Conservation (phyloP, 805 yeast species). For the Zygoascus bituminiphila region DNA sequence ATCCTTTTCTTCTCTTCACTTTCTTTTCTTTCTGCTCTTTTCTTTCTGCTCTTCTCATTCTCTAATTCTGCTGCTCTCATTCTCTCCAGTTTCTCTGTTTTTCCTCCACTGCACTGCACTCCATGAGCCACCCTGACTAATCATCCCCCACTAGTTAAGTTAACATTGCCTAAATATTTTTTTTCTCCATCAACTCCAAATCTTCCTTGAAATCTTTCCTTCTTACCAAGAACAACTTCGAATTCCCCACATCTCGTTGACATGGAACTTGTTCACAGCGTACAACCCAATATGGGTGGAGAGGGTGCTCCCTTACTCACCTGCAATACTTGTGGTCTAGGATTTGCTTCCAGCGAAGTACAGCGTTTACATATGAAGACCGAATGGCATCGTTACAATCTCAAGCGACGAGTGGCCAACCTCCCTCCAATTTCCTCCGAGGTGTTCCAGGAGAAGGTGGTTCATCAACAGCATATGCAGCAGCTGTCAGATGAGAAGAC, state of each 20-base stretch:
- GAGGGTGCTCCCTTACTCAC: conserved; percentile 39
- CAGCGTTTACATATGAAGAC: conserved; percentile 94
- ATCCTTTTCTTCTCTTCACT: too few relatives aligned
- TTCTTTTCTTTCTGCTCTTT: too few relatives aligned
- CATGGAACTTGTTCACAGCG: conserved; percentile 14
- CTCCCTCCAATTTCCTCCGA: conserved; percentile 66
- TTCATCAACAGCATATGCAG: conserved; percentile 27
- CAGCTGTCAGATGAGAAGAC: conserved; percentile 14
- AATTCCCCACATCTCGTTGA: neutral
- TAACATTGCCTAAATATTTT: neutral
- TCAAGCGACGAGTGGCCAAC: conserved; percentile 85
- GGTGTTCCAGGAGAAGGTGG: conserved; percentile 62
- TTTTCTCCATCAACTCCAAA: neutral
- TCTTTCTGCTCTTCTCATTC: too few relatives aligned
- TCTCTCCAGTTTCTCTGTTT: too few relatives aligned
- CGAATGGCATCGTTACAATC: conserved; percentile 96
- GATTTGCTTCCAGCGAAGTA: conserved; percentile 70
- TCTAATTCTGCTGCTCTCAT: too few relatives aligned
- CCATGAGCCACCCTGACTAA: neutral
- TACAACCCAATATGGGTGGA: conserved; percentile 12
- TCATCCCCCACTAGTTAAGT: neutral
- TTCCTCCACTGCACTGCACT: too few relatives aligned
- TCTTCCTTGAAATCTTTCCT: neutral
- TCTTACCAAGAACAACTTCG: neutral
- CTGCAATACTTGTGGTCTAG: conserved; percentile 82